These are phyloP conservation scores for Aspergillus campestris DNA, from an alignment of 495 filamentous ascomycete species.

Conservation along the genomic window DNA sequence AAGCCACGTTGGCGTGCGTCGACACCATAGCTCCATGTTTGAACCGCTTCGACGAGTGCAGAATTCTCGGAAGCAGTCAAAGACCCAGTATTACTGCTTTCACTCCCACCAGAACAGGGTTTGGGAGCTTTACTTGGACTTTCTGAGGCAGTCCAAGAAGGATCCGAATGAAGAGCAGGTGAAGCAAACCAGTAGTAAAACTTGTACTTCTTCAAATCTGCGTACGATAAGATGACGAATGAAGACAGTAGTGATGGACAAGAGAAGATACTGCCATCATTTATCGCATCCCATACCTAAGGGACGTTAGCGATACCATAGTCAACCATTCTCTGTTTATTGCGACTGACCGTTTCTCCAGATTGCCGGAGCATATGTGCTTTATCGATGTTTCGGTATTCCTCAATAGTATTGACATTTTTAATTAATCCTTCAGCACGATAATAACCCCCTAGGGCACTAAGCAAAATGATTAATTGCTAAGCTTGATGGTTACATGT, in stretches of 20 bases:
- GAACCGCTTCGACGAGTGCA: slow-evolving; percentile 64
- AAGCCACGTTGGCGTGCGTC: slow-evolving; percentile 85
- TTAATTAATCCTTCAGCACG: slow-evolving; percentile 90
- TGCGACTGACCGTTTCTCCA: slow-evolving; percentile 58
- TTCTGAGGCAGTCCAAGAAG: slow-evolving; percentile 55
- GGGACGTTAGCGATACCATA: not conserved
- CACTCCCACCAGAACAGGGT: not conserved
- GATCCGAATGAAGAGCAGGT: slow-evolving; percentile 82
- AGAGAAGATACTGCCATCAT: slow-evolving; percentile 90
- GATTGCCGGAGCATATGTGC: slow-evolving; percentile 59
- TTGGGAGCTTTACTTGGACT: slow-evolving; percentile 3
- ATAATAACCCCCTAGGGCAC: slow-evolving; percentile 61
- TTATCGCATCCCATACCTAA: slow-evolving; percentile 94
- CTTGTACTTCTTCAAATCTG: slow-evolving; percentile 90
- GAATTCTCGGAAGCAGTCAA: slow-evolving; percentile 61
- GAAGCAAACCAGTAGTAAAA: slow-evolving; percentile 96
- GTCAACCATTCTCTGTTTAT: no score
- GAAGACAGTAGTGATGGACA: slow-evolving; percentile 83
- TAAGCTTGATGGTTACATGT: no score
- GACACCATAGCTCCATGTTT: slow-evolving; percentile 74
- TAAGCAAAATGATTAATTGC: slow-evolving; percentile 19
- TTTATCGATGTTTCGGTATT: slow-evolving; percentile 75
- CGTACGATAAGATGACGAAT: slow-evolving; percentile 85
- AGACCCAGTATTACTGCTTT: slow-evolving; percentile 24
- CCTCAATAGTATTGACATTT: slow-evolving; percentile 93